Base-by-base conservation (phyloP, 2,329 filamentous ascomycete genomes). In the Xenoacremonium recifei region DNA sequence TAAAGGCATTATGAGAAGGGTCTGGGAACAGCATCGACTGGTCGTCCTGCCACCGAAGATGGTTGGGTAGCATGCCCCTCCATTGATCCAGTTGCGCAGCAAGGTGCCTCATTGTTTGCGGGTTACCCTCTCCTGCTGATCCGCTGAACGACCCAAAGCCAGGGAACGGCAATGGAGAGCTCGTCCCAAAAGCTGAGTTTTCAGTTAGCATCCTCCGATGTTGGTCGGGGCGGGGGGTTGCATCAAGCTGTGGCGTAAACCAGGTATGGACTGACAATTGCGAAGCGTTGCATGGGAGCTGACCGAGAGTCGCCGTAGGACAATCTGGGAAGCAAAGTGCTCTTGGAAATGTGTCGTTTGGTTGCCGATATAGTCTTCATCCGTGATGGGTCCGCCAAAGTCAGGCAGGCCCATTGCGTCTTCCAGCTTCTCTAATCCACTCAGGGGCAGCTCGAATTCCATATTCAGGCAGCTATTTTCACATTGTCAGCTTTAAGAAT, bases 291-390 rank as follows among this genome's bases (percentile, higher is more conserved):
- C 64, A 54, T 83, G 73, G 15, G 81, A 74, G 17, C 73, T 69
- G 1, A 71, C 67, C 27, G 76, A 74, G 3, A 83, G 61, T 18
- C 74, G 67, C 16, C 75, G 68, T 15, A 84, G 65, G 10, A 77
- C 74, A 34, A 84, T 75, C 53, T 82, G 78, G 0, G 79, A 80
- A 3, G 76, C 70, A 55, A 80, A 82, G 50, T 83, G 72, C 44
- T 79, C 74, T 47, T 79, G 72, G 42, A 76, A 79, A 45, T 79
- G 71, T 2, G 75, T 73, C 9, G 67, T 60, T 47, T 78, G 72
- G 46, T 77, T 74, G 16, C 63, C 66, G 11, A 69, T 53, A 43
- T 72, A 67, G 48, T 77, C 72, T 13, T 70, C 68, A 25, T 72
- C 67, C n/a, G 65, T 69, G 20, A 71, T 70, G 2, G 68, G 64